phyloP scores from a whole-genome alignment of 1,284 basidiomycete species.

The Marasmius oreades region DNA sequence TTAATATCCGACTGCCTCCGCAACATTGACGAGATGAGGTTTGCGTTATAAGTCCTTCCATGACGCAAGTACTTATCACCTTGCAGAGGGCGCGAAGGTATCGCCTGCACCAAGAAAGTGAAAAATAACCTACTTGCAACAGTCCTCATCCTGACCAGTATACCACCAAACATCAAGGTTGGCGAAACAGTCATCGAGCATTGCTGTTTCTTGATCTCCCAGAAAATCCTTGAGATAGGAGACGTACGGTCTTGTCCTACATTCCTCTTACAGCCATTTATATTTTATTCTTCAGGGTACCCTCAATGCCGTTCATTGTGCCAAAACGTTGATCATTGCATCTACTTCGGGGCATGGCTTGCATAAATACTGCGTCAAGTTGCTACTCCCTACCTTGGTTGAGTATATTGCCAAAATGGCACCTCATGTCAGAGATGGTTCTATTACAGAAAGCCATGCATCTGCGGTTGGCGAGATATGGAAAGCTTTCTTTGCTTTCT shows the following conservation, averaged over 20 bases:
- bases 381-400: slow-evolving; percentile 79
- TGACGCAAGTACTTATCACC: not conserved
- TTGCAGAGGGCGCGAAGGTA: slow-evolving; percentile 77
- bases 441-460: slow-evolving; percentile 50
- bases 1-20: slow-evolving; percentile 81
- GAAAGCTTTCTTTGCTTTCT: slow-evolving; percentile 74
- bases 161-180: slow-evolving; percentile 67
- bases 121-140: slow-evolving; percentile 89
- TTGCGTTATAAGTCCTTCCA: slow-evolving; percentile 21
- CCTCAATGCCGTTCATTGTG: slow-evolving; percentile 86
- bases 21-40: slow-evolving; percentile 93
- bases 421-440: slow-evolving; percentile 50
- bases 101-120: slow-evolving; percentile 77
- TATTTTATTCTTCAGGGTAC: slow-evolving; percentile 50
- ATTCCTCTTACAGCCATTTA: slow-evolving; percentile 6
- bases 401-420: slow-evolving; percentile 73
- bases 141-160: slow-evolving; percentile 81
- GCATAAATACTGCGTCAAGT: slow-evolving; percentile 70
- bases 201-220: slow-evolving; percentile 79
- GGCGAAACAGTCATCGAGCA: slow-evolving; percentile 81
- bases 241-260: slow-evolving; percentile 52
- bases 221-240: slow-evolving; percentile 63
- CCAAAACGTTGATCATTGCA: slow-evolving; percentile 75
- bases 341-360: slow-evolving; percentile 58
- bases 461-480: slow-evolving; percentile 74